Evolutionary conservation across 1,284 basidiomycete genomes (phyloP), one percentile per base, ranked within the genome.

Genomic region (Marasmius oreades): DNA sequence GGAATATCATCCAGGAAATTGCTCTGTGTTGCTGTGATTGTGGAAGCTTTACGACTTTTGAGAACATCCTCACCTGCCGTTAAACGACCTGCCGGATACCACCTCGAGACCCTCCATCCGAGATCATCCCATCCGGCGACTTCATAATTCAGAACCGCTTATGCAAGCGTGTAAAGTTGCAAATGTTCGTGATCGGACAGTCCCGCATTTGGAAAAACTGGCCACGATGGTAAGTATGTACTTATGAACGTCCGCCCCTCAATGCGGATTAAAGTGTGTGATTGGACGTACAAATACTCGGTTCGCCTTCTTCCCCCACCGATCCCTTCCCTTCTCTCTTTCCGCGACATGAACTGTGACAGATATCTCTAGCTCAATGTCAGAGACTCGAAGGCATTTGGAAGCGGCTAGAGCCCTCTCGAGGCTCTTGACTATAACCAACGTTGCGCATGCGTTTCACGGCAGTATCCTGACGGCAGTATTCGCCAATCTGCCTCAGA

Each of bases 391-490:
- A 66, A 77, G 86, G 68, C 76, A 87, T 63, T 69, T 88, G 64
- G 80, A 86, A 71, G 84, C 85, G 52, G 85, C 85, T 50, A 68
- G 72, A 45, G 78, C 80, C 60, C 81, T 88, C 67, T 86, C 85
- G 51, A 70, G 70, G 57, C 67, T 80, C 55, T 77, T 88, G 58
- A 71, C 69, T 55, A 74, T 74, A 52, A 68, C 69, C 39, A 72
- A 71, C 53, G 78, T 87, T 34, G 80, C 82, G 16, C 86, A 90
- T 66, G 86, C 85, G 22, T 88, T 88, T 71, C 75, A 88, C 64
- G 86, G 86, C 20, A 82, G 76, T 62, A 69, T 87, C 50, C 70
- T 86, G 58, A 79, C 80, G 26, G 80, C 86, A 28, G 69, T 83
- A 5, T 73, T 90, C 36, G 75, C 83, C 45, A 81, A 78, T 61